phyloP scores from a whole-genome alignment of 2,329 filamentous ascomycete genomes.

The Ophiostoma novo-ulmi region DNA sequence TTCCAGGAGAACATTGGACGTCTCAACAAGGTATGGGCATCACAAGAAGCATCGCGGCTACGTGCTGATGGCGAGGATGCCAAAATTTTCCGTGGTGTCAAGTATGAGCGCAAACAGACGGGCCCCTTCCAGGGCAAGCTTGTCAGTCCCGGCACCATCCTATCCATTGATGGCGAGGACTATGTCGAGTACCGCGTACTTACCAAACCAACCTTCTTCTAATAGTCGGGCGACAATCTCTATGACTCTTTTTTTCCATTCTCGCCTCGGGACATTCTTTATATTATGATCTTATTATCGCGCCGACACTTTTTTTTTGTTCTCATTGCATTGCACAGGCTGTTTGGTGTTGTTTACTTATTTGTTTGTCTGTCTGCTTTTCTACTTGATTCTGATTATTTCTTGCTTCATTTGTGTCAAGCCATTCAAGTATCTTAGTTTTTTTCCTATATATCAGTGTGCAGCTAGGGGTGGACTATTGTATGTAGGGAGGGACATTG shows the following conservation, averaged over 20 bases:
- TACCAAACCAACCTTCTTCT: conserved; percentile 59
- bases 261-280: background rate
- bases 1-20: conserved; percentile 50
- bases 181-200: conserved; percentile 63
- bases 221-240: conserved; percentile 3
- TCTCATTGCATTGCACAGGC: background rate
- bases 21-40: conserved; percentile 52
- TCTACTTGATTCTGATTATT: background rate
- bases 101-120: conserved; percentile 57
- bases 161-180: conserved; percentile 62
- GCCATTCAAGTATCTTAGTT: background rate
- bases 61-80: conserved; percentile 45
- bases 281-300: background rate
- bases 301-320: background rate
- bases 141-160: conserved; percentile 56
- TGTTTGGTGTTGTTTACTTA: background rate
- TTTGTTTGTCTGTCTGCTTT: background rate
- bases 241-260: background rate
- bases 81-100: conserved; percentile 55
- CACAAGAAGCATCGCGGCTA: conserved; percentile 47
- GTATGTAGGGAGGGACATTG: background rate
- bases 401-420: conserved; percentile 1
- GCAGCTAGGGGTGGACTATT: background rate
- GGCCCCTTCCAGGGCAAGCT: conserved; percentile 59
- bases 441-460: background rate